Evolutionary conservation across 306 rosid genomes (phyloP).

Genomic region (Astragalus membranaceus): DNA sequence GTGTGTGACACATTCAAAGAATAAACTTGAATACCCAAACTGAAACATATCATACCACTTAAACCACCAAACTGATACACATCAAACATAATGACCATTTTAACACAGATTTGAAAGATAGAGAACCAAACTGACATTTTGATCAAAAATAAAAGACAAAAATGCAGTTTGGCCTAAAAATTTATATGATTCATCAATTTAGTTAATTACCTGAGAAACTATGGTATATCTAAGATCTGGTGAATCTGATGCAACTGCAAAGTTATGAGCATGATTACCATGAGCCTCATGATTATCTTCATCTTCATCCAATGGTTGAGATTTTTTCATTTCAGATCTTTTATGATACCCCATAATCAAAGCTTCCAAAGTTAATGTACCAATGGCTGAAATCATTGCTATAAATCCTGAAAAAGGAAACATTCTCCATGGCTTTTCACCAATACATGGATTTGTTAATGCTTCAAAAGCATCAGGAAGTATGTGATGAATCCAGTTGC

Average conservation of each 20-base stretch:
- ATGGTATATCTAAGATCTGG: slow-evolving; percentile 19
- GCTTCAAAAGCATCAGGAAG: slow-evolving; percentile 56
- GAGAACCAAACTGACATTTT: too few species aligned
- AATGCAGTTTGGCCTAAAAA: neutral
- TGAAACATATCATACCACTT: too few species aligned
- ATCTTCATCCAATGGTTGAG: slow-evolving; percentile 31
- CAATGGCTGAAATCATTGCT: slow-evolving; percentile 54
- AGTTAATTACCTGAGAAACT: slow-evolving; percentile 26
- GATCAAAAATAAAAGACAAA: too few species aligned
- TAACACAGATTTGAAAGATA: too few species aligned
- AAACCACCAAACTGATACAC: too few species aligned
- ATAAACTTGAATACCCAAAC: too few species aligned
- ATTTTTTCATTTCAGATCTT: slow-evolving; percentile 29
- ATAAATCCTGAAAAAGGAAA: slow-evolving; percentile 63
- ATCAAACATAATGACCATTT: too few species aligned
- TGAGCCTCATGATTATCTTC: neutral
- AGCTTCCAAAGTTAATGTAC: slow-evolving; percentile 52
- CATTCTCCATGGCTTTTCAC: slow-evolving; percentile 45
- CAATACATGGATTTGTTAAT: slow-evolving; percentile 40
- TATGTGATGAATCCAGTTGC: slow-evolving; percentile 70
- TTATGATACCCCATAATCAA: slow-evolving; percentile 41
- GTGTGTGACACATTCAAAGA: too few species aligned
- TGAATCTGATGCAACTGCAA: slow-evolving; percentile 12
- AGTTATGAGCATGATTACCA: neutral
- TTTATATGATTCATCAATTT: neutral